Evolutionary conservation across 495 filamentous ascomycete genomes (phyloP).

Genomic region (Penicillium manginii): DNA sequence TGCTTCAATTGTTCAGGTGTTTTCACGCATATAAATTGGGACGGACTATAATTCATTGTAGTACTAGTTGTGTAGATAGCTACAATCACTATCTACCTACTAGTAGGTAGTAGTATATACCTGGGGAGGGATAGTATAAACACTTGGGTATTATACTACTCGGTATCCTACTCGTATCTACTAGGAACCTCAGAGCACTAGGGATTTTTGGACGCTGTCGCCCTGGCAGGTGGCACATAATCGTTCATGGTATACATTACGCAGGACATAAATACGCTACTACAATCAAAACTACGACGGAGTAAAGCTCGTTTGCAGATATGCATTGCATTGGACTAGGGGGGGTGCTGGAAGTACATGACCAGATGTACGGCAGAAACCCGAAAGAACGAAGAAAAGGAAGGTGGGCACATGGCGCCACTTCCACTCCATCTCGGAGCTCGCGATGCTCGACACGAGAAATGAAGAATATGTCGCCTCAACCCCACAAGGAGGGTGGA

Average conservation of each 20-base stretch:
- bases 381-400: conserved; percentile 12
- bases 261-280: neutral
- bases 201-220: too few relatives aligned
- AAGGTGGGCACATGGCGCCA: neutral
- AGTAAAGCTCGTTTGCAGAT: neutral
- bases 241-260: neutral
- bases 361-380: conserved; percentile 28
- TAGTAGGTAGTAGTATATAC: too few relatives aligned
- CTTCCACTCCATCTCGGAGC: conserved; percentile 12
- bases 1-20: neutral
- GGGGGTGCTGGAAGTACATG: conserved; percentile 24
- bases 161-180: too few relatives aligned
- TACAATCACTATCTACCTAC: too few relatives aligned
- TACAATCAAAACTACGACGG: neutral
- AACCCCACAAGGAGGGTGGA: conserved; percentile 5
- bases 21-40: too few relatives aligned
- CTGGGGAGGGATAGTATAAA: too few relatives aligned
- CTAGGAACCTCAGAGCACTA: too few relatives aligned
- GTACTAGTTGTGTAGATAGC: too few relatives aligned
- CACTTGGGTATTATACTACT: too few relatives aligned
- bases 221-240: too few relatives aligned
- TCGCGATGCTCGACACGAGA: conserved; percentile 3
- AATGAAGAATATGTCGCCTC: conserved; percentile 6
- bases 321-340: conserved; percentile 20
- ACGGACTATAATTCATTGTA: too few relatives aligned